Evolutionary conservation across 495 filamentous ascomycete species (phyloP).

Genomic region (Durotheca rogersii): DNA sequence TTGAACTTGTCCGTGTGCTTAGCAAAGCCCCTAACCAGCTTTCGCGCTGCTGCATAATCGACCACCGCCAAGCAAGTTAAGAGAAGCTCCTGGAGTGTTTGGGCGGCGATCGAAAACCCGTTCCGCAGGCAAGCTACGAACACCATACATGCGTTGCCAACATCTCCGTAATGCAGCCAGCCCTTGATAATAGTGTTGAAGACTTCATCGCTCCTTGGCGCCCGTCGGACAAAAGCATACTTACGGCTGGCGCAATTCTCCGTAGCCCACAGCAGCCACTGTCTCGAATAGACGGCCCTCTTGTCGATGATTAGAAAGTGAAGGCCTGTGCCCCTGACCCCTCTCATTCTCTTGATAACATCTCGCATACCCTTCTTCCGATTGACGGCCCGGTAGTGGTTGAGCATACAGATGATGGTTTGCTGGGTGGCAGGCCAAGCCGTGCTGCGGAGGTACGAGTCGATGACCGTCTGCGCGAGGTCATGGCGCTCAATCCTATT

Average conservation of each 20-base stretch:
- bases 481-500: slow-evolving; percentile 49
- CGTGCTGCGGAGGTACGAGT: slow-evolving; percentile 49
- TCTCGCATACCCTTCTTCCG: slow-evolving; percentile 43
- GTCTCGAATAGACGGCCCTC: slow-evolving; percentile 2
- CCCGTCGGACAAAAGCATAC: slow-evolving; percentile 32
- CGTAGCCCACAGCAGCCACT: slow-evolving; percentile 21
- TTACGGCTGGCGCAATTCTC: slow-evolving; percentile 24
- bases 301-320: slow-evolving; percentile 18
- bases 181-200: slow-evolving; percentile 42
- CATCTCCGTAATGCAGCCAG: slow-evolving; percentile 39
- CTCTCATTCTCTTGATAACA: slow-evolving; percentile 44
- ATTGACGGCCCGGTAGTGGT: slow-evolving; percentile 51
- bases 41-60: slow-evolving; percentile 31
- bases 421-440: slow-evolving; percentile 54
- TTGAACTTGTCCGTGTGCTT: slow-evolving; percentile 24
- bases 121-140: slow-evolving; percentile 38
- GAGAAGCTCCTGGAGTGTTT: slow-evolving; percentile 39
- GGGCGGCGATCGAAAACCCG: slow-evolving; percentile 18
- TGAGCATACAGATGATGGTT: slow-evolving; percentile 55
- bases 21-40: slow-evolving; percentile 33
- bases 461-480: slow-evolving; percentile 56
- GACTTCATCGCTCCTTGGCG: slow-evolving; percentile 23
- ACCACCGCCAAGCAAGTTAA: slow-evolving; percentile 31
- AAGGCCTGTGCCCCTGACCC: slow-evolving; percentile 21
- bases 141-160: slow-evolving; percentile 38